Evolutionary conservation across 306 rosid species (phyloP).

Genomic region (Pueraria montana): DNA sequence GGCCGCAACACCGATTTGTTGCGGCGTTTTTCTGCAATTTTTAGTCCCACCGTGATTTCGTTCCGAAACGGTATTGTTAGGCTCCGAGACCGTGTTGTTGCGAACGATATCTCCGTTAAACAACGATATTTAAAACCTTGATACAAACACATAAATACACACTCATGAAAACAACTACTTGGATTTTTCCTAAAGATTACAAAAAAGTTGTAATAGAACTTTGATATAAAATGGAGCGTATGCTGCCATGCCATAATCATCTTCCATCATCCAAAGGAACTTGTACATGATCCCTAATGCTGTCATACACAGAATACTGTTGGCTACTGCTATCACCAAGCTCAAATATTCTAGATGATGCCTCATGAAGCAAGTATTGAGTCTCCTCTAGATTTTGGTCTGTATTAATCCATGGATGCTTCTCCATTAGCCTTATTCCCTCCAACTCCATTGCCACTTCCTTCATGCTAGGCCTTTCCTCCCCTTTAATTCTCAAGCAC

Average conservation of each 20-base stretch:
- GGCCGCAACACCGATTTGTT: too few relatives aligned
- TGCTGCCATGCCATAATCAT: background rate
- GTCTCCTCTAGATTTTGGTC: conserved; percentile 4
- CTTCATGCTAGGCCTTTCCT: too few relatives aligned
- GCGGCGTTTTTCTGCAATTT: too few relatives aligned
- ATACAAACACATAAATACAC: too few relatives aligned
- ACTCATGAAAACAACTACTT: too few relatives aligned
- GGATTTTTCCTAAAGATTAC: background rate
- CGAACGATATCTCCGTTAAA: too few relatives aligned
- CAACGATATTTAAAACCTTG: too few relatives aligned
- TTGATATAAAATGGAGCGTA: background rate
- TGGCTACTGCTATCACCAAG: background rate
- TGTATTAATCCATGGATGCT: background rate
- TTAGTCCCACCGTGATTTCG: too few relatives aligned
- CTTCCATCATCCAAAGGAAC: background rate
- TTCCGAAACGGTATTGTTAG: too few relatives aligned
- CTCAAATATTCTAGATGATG: background rate
- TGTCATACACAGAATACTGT: background rate
- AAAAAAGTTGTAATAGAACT: background rate
- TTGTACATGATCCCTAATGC: background rate
- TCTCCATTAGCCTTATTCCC: background rate
- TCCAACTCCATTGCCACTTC: background rate
- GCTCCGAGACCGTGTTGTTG: too few relatives aligned
- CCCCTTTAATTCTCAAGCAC: too few relatives aligned
- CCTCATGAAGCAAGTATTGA: background rate